A percentile compares a stretch with the other conserved stretches of the same genome.
Conservation (phyloP, 2,329 filamentous ascomycete species). For the Achaetomium macrosporum region DNA sequence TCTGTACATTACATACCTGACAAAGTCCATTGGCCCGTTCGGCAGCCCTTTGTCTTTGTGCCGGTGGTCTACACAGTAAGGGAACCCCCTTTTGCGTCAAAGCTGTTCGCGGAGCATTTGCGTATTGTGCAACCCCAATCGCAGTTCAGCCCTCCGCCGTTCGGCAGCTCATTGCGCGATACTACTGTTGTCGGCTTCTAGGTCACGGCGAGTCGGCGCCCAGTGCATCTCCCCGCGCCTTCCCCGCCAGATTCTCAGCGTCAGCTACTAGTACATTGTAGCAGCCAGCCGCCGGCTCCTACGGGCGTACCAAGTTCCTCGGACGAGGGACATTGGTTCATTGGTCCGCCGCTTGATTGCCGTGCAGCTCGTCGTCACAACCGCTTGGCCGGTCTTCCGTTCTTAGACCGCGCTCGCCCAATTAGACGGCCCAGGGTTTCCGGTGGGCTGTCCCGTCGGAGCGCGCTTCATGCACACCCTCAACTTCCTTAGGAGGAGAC, state of each 20-base stretch:
- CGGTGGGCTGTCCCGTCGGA: conserved; percentile 15
- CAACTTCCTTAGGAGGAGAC: conserved; percentile 94
- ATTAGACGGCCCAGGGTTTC: conserved; percentile 24
- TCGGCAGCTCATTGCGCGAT: no score
- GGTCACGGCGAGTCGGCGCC: no score
- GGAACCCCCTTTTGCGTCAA: no score
- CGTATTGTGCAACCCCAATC: no score
- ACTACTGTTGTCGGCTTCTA: no score
- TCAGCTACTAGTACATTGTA: not conserved
- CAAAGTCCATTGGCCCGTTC: no score
- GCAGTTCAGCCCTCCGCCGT: no score
- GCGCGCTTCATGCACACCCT: conserved; percentile 54
- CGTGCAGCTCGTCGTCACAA: conserved; percentile 18
- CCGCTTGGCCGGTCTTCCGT: conserved; percentile 9
- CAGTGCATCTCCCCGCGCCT: not conserved
- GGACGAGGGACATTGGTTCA: conserved; percentile 14
- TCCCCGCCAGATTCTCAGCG: not conserved
- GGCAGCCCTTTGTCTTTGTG: no score
- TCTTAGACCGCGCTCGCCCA: conserved; percentile 14
- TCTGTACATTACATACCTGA: no score
- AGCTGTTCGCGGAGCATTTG: no score
- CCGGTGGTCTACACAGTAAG: no score
- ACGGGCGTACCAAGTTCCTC: conserved; percentile 11
- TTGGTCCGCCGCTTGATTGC: conserved; percentile 24
- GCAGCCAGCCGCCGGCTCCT: not conserved